These are phyloP conservation scores for Neocallimastix lanati DNA, from an alignment of 192 early-diverging fungal genomes.

Conservation along the genomic window DNA sequence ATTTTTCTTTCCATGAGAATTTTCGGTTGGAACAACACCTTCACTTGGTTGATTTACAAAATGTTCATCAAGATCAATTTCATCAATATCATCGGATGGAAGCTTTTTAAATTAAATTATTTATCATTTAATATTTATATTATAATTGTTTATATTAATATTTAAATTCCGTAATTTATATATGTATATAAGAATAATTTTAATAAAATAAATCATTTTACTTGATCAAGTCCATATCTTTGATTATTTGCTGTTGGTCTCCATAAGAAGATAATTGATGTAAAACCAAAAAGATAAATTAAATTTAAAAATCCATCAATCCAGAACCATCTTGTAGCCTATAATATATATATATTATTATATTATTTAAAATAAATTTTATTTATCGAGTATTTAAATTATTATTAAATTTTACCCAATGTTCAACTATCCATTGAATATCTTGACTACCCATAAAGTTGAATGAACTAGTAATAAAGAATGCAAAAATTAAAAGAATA, in stretches of 20 bases:
- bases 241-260: slow-evolving; percentile 79
- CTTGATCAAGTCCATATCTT: slow-evolving; percentile 65
- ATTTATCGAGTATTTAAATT: too few relatives aligned
- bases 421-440: slow-evolving; percentile 42
- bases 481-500: slow-evolving; percentile 44
- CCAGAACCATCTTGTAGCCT: background rate
- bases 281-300: slow-evolving; percentile 64
- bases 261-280: slow-evolving; percentile 73
- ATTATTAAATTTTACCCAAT: slow-evolving; percentile 95
- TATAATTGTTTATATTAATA: too few relatives aligned
- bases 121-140: background rate
- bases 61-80: slow-evolving; percentile 42
- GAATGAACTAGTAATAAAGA: slow-evolving; percentile 72
- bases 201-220: background rate
- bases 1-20: background rate
- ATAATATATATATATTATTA: background rate
- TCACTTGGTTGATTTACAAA: slow-evolving; percentile 19
- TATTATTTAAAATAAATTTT: too few relatives aligned
- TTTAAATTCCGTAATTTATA: too few relatives aligned
- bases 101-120: slow-evolving; percentile 34
- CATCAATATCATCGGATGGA: slow-evolving; percentile 49
- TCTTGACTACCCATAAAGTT: slow-evolving; percentile 46
- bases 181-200: too few relatives aligned
- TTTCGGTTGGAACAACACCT: slow-evolving; percentile 3
- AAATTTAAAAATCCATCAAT: slow-evolving; percentile 34